Evolutionary conservation across 148 eudicot genomes (phyloP).

Genomic region (Vaccinium vitisidaea): DNA sequence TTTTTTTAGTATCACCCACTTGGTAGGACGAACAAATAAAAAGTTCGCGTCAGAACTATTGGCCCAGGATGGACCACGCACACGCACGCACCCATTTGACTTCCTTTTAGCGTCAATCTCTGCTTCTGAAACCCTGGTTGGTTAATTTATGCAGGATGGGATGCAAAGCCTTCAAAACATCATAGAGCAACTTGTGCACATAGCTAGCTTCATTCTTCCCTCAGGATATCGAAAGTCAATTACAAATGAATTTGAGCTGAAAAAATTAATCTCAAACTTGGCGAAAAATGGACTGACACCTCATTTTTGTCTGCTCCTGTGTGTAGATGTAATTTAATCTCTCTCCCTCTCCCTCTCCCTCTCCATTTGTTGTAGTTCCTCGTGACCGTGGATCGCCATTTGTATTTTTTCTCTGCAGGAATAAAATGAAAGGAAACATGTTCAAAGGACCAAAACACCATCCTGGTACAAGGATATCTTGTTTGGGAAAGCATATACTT

Average conservation of each 20-base stretch:
- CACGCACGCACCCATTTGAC: too few species aligned
- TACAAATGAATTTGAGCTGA: not conserved
- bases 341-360: not conserved
- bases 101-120: too few species aligned
- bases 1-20: not conserved
- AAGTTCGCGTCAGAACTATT: too few species aligned
- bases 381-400: constrained; percentile 14
- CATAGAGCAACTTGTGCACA: constrained; percentile 5
- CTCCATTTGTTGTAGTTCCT: constrained; percentile 23
- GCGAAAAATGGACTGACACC: not conserved
- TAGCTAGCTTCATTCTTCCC: not conserved
- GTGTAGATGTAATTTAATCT: constrained; percentile 12
- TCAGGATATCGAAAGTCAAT: not conserved
- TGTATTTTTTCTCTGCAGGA: constrained; percentile 22
- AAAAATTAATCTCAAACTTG: not conserved
- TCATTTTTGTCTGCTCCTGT: constrained; percentile 5
- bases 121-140: not conserved
- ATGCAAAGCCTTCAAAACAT: not conserved
- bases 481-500: not conserved
- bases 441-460: not conserved
- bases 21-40: not conserved
- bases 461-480: not conserved
- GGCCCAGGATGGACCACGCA: too few species aligned
- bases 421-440: constrained; percentile 22
- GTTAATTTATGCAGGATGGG: not conserved